Base-by-base conservation (phyloP, 148 eudicot genomes). In the Vaccinium vitisidaea region DNA sequence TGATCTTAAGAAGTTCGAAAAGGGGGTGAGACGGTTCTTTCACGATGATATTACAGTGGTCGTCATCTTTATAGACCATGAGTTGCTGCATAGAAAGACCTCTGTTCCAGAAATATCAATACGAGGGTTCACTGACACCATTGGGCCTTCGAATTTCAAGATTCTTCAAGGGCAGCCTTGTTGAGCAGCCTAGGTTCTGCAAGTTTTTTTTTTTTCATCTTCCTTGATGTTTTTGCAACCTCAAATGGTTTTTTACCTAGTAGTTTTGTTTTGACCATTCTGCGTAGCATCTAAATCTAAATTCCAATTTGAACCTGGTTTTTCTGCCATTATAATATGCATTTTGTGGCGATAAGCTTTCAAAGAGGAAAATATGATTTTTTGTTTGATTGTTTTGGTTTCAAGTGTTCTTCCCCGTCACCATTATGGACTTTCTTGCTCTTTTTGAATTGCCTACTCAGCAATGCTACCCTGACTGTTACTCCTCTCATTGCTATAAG, bases 11-110 rank as follows among this genome's bases (percentile, higher is more conserved):
- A 90, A 83, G 67, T 49, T 84, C 18, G 91, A 88, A 18, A 87
- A 78, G 69, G 92, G 92, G 50, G 80, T 39, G 55, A 89, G 98
- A 83, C 88, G 98, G 80, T 46, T 55, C 65, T 86, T 87, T 74
- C 96, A 93, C 76, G 98, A 95, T 63, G 98, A 95, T 53, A 92
- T 93, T 25, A 91, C 95, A 11, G 93, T 95, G 48, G 88, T 90
- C 8, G 95, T 95, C 80, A 46, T 92, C 83, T 94, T 90, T 77
- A 83, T 94, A 55, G 94, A 94, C 84, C 92, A 88, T n/a, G 89
- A 89, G 39, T 67, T 85, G 88, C 73, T 82, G 67, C 86, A 84
- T 21, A 52, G 74, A 53, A 87, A 78, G 49, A 74, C 8, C 14
- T 27, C 82, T 25, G 83, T 85, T 7, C 89, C 92, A 56, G 93